These are phyloP conservation scores for Coriaria nepalensis DNA, from an alignment of 306 rosid species.

Conservation along the genomic window DNA sequence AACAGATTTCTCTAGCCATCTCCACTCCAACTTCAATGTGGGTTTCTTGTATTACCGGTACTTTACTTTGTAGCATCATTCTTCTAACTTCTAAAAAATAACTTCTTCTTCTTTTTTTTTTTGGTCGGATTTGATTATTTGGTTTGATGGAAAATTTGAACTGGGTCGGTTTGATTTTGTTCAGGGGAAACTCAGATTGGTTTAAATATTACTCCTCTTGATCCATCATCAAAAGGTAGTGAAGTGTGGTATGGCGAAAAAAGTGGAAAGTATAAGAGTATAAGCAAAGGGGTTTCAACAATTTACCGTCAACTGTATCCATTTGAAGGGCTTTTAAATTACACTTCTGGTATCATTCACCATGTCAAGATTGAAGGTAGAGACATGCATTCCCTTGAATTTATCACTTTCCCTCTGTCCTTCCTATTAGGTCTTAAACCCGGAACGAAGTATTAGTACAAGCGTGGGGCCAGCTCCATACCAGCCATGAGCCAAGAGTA, in stretches of 20 bases:
- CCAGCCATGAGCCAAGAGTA: slow-evolving; percentile 64
- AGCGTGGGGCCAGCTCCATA: slow-evolving; percentile 72
- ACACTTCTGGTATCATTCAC: slow-evolving; percentile 86
- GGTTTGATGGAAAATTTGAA: slow-evolving; percentile 8
- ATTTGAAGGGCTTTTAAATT: slow-evolving; percentile 65
- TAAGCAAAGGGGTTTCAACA: slow-evolving; percentile 41
- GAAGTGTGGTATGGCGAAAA: slow-evolving; percentile 69
- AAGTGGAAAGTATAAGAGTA: slow-evolving; percentile 48
- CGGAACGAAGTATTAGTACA: slow-evolving; percentile 55
- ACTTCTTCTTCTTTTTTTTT: slow-evolving; percentile 1
- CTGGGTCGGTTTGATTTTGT: slow-evolving; percentile 20
- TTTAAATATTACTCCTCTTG: slow-evolving; percentile 45
- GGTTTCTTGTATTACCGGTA: slow-evolving; percentile 94
- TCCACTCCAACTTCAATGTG: slow-evolving; percentile 74
- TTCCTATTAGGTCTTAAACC: slow-evolving; percentile 50
- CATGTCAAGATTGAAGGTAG: slow-evolving; percentile 71
- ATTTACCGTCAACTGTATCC: slow-evolving; percentile 81
- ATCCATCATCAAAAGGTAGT: slow-evolving; percentile 51
- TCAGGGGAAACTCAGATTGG: slow-evolving; percentile 87
- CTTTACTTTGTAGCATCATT: neutral
- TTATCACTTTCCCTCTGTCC: neutral
- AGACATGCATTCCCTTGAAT: neutral
- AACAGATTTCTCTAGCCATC: slow-evolving; percentile 74
- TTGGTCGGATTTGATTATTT: neutral
- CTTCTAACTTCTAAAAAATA: slow-evolving; percentile 4